phyloP scores from a whole-genome alignment of 2,329 filamentous ascomycete species.

The Xylaria digitata region DNA sequence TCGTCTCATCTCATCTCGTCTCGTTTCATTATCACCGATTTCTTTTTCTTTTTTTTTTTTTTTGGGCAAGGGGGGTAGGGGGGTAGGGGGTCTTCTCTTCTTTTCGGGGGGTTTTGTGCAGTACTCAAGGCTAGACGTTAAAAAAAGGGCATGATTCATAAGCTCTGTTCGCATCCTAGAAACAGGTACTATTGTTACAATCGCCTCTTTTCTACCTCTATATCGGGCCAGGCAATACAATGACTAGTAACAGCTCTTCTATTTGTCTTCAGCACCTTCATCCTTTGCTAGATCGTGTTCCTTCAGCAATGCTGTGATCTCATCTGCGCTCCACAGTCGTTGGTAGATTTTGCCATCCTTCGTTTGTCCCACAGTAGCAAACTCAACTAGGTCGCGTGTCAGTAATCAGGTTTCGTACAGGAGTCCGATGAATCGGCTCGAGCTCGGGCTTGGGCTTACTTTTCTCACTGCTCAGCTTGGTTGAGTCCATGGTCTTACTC shows the following conservation, averaged over 20 bases:
- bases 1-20: too few species aligned
- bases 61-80: too few species aligned
- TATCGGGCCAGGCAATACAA: constrained; percentile 29
- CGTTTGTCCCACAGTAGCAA: constrained; percentile 96
- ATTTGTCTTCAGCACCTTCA: constrained; percentile 76
- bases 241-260: constrained; percentile 39
- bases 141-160: constrained; percentile 1
- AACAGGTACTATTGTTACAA: constrained; percentile 42
- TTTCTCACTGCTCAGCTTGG: constrained; percentile 98
- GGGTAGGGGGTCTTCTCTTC: too few species aligned
- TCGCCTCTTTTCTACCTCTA: constrained; percentile 36
- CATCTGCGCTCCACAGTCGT: constrained; percentile 94
- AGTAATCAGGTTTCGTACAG: constrained; percentile 24
- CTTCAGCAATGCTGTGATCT: constrained; percentile 93
- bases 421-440: not conserved
- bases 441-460: constrained; percentile 68
- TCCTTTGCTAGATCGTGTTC: constrained; percentile 95
- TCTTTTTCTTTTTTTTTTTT: too few species aligned
- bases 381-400: constrained; percentile 76
- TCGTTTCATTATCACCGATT: too few species aligned
- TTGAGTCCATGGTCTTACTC: constrained; percentile 99
- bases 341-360: constrained; percentile 98
- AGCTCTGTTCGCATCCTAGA: constrained; percentile 5
- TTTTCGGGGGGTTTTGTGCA: too few species aligned
- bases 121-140: not conserved